These are phyloP conservation scores for Volvox africanus DNA, from an alignment of 139 green algal genomes.

Conservation along the genomic window DNA sequence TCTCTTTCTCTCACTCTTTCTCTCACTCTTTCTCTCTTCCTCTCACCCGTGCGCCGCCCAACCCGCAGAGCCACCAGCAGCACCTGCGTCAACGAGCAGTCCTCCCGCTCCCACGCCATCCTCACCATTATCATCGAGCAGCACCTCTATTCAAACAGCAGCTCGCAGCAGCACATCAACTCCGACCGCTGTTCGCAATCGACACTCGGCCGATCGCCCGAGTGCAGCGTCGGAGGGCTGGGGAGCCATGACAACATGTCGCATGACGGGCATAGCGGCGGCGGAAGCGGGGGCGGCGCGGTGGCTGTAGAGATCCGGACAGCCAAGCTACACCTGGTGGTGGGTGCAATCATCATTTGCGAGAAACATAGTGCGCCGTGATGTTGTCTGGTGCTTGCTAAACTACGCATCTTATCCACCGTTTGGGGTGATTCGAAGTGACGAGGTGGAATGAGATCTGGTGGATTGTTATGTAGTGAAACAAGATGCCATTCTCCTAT, in stretches of 20 bases:
- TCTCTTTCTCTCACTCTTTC: too few relatives aligned
- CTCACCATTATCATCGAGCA: slow-evolving; percentile 70
- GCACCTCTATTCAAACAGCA: background rate
- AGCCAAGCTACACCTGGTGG: slow-evolving; percentile 69
- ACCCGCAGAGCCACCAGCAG: slow-evolving; percentile 52
- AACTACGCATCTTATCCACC: too few relatives aligned
- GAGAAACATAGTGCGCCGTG: too few relatives aligned
- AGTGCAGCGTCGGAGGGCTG: background rate
- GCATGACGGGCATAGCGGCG: background rate
- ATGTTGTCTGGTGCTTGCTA: too few relatives aligned
- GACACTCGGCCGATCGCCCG: background rate
- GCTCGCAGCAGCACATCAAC: background rate
- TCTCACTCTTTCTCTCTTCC: too few relatives aligned
- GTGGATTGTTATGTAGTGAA: too few relatives aligned
- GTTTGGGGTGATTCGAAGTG: too few relatives aligned
- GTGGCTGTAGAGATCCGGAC: slow-evolving; percentile 7
- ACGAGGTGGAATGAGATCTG: too few relatives aligned
- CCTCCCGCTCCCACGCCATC: slow-evolving; percentile 73
- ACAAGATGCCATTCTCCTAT: too few relatives aligned
- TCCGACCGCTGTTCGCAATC: background rate
- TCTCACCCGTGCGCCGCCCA: background rate
- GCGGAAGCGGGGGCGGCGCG: background rate
- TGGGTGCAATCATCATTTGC: background rate
- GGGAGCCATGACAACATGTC: background rate
- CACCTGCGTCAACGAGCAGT: slow-evolving; percentile 71